Base-by-base conservation (phyloP, 495 filamentous ascomycete species). In the Talaromyces adpressus region DNA sequence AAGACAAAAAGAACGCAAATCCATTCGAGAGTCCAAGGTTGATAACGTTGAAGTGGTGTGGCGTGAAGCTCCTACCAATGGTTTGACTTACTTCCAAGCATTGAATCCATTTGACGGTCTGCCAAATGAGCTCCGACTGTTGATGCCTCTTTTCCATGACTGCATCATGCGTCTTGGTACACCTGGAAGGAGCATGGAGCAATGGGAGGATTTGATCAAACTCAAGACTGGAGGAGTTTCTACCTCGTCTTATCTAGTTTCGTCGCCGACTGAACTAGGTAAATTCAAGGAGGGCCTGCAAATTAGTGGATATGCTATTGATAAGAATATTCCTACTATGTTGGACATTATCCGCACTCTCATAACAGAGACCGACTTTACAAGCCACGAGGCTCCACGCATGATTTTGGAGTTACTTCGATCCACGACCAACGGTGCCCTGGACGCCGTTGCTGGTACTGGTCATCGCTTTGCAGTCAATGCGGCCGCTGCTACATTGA, bases 131-230 rank as follows among this genome's bases (percentile, higher is more conserved):
- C 82, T 98, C 29, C 84, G 95, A 39, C 77, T 89, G 64, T 79
- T 96, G 59, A 87, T 98, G 67, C 95, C 94, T 2, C 76, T 98
- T 11, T 98, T 98, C 71, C 91, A 90, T 36, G 92, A 96, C 71
- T 87, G 90, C 9, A 87, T 98, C 45, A 91, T 97, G 88, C 87
- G 94, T 29, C 79, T 98, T 14, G 94, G 94, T 25, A 98, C 94
- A 9, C 87, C 88, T 61, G 84, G 87, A 62, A 89, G 86, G 78
- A 85, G 89, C 0, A 97, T 97, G 91, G 95, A 97, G 72, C 84
- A 97, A 70, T 83, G 97, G 49, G 94, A 98, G 72, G 94, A 97
- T 71, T 75, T 91, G 47, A 97, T 98, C 69, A 97, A 96, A 68
- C 79, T 97, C 12, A 96, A 96, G 75, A 98, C 93, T 5, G 94